Base-by-base conservation (phyloP, 352 stramenopile genomes). In the Thalassiosira livingstoniorum region DNA sequence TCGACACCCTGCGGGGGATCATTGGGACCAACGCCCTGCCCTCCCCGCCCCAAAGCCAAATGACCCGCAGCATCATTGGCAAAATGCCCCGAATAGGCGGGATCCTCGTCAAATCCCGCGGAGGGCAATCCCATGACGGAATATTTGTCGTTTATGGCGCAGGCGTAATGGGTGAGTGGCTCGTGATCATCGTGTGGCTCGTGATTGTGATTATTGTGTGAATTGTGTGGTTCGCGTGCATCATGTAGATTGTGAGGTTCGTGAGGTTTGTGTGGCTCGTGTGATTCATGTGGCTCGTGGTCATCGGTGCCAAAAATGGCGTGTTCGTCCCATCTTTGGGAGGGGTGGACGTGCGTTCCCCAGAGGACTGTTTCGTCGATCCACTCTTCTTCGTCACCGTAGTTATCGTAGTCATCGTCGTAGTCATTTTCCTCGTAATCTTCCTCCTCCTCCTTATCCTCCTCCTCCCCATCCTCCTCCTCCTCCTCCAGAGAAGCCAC, bases 51-150 rank as follows among this genome's bases (percentile, higher is more conserved):
- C 13, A 78, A 62, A 27, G 71, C 78, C 39, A 85, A 68, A 70
- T 85, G 63, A 13, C 78, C 78, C 15, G 66, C 79, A 39, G 73
- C 79, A 61, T 86, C 79, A 39, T 86, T 86, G 31, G 74, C 79
- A 67, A 83, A 86, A 34, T 86, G 79, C 34, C 79, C 66, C 54
- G 34, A 74, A 70, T 86, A 86, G 15, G 73, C 72, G 11, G 79
- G 70, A 42, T 86, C 45, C 27, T 54, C 35, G 67, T 85, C 70
- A n/a, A n/a, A n/a, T n/a, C n/a, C n/a, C 32, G 81, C 51, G 10
- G 21, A 25, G 7, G 78, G 78, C 34, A 68, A 25, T 18, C 78
- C 78, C 61, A 85, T 77, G 0, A 85, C 73, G 37, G 69, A 80
- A 57, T 80, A 80, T 27, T 51, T 27, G 67, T 85, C 64, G 39